Evolutionary conservation across 371 early-diverging fungal genomes (phyloP).

Genomic region (Conidiobolus incongruus): DNA sequence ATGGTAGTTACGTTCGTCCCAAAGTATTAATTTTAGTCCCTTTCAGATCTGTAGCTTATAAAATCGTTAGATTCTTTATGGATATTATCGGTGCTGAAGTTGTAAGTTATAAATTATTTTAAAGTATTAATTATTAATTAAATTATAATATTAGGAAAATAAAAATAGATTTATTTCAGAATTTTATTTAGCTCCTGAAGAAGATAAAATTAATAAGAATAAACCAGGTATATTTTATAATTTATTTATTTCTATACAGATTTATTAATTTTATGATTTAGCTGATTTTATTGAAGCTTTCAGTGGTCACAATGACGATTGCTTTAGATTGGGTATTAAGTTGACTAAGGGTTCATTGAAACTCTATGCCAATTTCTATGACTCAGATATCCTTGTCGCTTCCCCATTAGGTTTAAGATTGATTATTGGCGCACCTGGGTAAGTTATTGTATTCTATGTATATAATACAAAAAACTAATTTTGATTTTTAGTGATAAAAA

Average conservation of each 20-base stretch:
- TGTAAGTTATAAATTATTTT: no score
- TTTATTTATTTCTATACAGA: not conserved
- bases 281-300: slow-evolving; percentile 67
- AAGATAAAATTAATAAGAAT: slow-evolving; percentile 1
- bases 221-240: no score
- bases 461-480: no score
- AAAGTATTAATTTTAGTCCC: slow-evolving; percentile 77
- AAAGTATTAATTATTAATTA: no score
- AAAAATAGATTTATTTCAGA: slow-evolving; percentile 6
- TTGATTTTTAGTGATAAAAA: slow-evolving; percentile 64
- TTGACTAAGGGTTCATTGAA: slow-evolving; percentile 66
- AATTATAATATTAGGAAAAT: slow-evolving; percentile 40
- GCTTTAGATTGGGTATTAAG: slow-evolving; percentile 83
- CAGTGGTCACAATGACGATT: slow-evolving; percentile 86
- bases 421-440: slow-evolving; percentile 58
- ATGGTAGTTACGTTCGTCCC: slow-evolving; percentile 90
- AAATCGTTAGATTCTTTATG: slow-evolving; percentile 52
- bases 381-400: slow-evolving; percentile 75
- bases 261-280: not conserved
- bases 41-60: slow-evolving; percentile 59
- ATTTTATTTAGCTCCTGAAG: slow-evolving; percentile 9
- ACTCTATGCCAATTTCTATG: slow-evolving; percentile 68
- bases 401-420: slow-evolving; percentile 82
- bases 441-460: no score
- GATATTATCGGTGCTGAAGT: slow-evolving; percentile 48